phyloP scores from a whole-genome alignment of 2,329 filamentous ascomycete genomes.

The Colletotrichum spaethianum region DNA sequence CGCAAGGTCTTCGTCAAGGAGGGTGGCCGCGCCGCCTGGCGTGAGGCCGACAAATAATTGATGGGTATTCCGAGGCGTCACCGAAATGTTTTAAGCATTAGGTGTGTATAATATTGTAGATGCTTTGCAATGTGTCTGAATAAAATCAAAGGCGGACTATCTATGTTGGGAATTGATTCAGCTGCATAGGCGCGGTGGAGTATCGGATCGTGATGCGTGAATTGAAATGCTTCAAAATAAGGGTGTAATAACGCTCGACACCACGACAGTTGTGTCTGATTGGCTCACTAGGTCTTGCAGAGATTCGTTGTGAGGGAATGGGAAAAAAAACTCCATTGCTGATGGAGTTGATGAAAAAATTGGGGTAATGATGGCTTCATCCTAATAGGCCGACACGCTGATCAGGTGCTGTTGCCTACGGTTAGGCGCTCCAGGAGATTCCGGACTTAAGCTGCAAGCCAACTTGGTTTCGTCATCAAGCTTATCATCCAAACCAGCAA shows the following conservation, averaged over 20 bases:
- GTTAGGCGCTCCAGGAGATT: neutral
- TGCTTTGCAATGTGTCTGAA: slow-evolving; percentile 37
- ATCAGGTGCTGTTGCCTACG: slow-evolving; percentile 8
- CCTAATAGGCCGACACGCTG: slow-evolving; percentile 4
- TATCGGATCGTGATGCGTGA: neutral
- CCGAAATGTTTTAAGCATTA: slow-evolving; percentile 13
- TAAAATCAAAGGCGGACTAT: slow-evolving; percentile 19
- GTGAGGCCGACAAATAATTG: slow-evolving; percentile 35
- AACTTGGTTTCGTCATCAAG: slow-evolving; percentile 18
- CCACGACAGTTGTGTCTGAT: slow-evolving; percentile 17
- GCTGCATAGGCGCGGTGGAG: too few species aligned
- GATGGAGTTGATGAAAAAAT: slow-evolving; percentile 13
- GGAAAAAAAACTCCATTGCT: neutral
- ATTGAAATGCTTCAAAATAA: slow-evolving; percentile 11
- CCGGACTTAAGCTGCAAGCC: slow-evolving; percentile 10
- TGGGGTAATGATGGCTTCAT: slow-evolving; percentile 37
- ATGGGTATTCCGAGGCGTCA: slow-evolving; percentile 12
- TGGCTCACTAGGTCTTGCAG: neutral
- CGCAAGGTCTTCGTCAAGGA: slow-evolving; percentile 70
- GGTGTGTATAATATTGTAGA: slow-evolving; percentile 41
- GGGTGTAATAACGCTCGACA: neutral
- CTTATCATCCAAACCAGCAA: neutral
- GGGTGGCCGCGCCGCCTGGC: slow-evolving; percentile 60
- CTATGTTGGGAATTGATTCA: neutral
- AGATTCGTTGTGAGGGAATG: neutral